Base-by-base conservation (phyloP, 257 asterid genomes). In the Datura wrightii region DNA sequence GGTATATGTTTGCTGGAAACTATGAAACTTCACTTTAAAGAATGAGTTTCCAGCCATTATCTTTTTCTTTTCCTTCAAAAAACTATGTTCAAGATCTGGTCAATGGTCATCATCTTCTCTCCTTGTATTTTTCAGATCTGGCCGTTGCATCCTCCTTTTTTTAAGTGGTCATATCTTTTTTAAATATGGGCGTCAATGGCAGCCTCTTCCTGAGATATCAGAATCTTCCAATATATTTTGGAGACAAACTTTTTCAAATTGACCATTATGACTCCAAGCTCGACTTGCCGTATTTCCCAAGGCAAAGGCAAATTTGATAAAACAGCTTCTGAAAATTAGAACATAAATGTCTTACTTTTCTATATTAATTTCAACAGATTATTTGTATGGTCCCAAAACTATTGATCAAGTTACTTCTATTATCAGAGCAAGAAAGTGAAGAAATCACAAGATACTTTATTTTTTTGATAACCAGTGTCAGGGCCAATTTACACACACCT, bases 341-440 rank as follows among this genome's bases (percentile, higher is more conserved):
- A 41, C n/a, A 65, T 65, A 65, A 65, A 53, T 34, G 72, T 5
- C 72, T 65, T 34, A 65, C 72, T 11, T 65, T 36, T 65, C 72
- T 34, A 65, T 65, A 65, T 65, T 65, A 36, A 34, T 65, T 31
- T 36, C 72, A 65, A 11, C 72, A 65, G 10, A 41, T 34, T 63
- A 34, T 63, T 63, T 63, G n/a, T 63, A 63, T 63, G 71, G 44
- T 63, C 71, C 71, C 71, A 63, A 15, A 63, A 63, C 71, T 63
- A 58, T 63, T 63, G 71, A 63, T 63, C 42, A 63, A 63, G 71
- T 34, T 63, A 31, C 71, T 34, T 63, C 18, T 11, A 34, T 63
- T 63, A 63, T 34, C 71, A 34, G 42, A 63, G 71, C 71, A 63
- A 63, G 71, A 63, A 63, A 34, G 44, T 63, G 71, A 63, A 5